A percentile compares a stretch with the other conserved stretches of the same genome.
These are phyloP conservation scores for Pyrenophora teres DNA, from an alignment of 2,329 filamentous ascomycete species.

Conservation along the genomic window DNA sequence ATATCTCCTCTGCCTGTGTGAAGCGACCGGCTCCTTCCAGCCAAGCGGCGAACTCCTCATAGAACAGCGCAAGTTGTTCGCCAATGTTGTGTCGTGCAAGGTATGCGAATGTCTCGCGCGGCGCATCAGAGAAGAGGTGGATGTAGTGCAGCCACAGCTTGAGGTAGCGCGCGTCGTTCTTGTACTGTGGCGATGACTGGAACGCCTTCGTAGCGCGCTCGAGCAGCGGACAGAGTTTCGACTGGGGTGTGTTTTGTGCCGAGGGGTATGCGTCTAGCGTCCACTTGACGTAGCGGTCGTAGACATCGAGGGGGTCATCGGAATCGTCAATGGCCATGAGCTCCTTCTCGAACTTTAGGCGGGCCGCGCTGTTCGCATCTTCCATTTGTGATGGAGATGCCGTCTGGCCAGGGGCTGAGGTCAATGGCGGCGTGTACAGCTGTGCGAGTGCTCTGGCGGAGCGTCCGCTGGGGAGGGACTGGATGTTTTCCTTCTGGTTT, in stretches of 20 bases:
- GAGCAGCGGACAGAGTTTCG: constrained; percentile 84
- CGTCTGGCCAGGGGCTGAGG: constrained; percentile 53
- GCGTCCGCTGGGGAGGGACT: constrained; percentile 83
- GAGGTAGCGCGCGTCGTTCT: constrained; percentile 91
- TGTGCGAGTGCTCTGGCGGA: constrained; percentile 88
- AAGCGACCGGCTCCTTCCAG: constrained; percentile 82
- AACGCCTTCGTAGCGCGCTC: constrained; percentile 93
- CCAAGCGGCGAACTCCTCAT: constrained; percentile 96
- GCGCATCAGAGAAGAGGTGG: constrained; percentile 87
- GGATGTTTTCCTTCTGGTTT: constrained; percentile 96
- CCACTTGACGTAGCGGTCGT: constrained; percentile 97
- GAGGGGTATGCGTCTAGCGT: constrained; percentile 93
- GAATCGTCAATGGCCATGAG: constrained; percentile 78
- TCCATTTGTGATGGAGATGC: constrained; percentile 69
- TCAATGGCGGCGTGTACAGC: constrained; percentile 69
- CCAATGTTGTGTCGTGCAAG: constrained; percentile 87
- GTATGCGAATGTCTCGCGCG: constrained; percentile 90
- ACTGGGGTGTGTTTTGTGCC: constrained; percentile 86
- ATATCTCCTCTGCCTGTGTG: constrained; percentile 92
- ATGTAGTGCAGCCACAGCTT: constrained; percentile 96
- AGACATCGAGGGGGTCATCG: constrained; percentile 93
- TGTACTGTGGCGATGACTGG: constrained; percentile 83
- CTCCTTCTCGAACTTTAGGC: constrained; percentile 86
- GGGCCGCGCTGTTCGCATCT: constrained; percentile 77
- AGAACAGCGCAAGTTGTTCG: constrained; percentile 85